A percentile compares a stretch with the other conserved stretches of the same genome.
Evolutionary conservation across 768 basidiomycete species (phyloP).

Genomic region (Austroboletus festivus): DNA sequence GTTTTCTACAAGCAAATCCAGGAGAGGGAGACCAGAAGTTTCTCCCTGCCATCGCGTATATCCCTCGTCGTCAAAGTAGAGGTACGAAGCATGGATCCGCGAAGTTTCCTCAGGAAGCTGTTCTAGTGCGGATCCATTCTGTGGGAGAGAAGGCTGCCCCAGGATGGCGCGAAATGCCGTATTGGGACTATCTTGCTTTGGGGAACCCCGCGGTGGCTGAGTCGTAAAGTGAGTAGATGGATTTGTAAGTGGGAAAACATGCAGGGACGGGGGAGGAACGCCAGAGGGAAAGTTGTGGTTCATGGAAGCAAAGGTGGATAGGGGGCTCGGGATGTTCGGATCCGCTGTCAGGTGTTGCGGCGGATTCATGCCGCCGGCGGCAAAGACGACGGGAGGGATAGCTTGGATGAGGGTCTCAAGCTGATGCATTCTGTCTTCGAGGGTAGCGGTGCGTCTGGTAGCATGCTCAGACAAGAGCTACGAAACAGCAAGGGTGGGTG

Average conservation of each 20-base stretch:
- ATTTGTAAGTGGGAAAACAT: constrained; percentile 75
- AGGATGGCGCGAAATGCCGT: constrained; percentile 41
- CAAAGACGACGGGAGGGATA: constrained; percentile 78
- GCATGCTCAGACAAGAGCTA: constrained; percentile 2
- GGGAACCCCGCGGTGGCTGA: constrained; percentile 39
- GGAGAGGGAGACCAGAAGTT: constrained; percentile 85
- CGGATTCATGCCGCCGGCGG: constrained; percentile 47
- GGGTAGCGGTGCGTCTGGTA: constrained; percentile 69
- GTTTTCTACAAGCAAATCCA: constrained; percentile 78
- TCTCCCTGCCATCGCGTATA: constrained; percentile 91
- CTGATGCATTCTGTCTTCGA: constrained; percentile 88
- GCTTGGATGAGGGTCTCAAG: constrained; percentile 82
- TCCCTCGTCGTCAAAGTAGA: constrained; percentile 86
- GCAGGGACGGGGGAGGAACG: constrained; percentile 75
- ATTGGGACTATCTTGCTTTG: constrained; percentile 46
- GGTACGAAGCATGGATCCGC: constrained; percentile 72
- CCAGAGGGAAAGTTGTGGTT: constrained; percentile 48
- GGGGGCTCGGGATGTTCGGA: constrained; percentile 31
- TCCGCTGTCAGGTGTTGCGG: constrained; percentile 34
- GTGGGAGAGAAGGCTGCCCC: constrained; percentile 31
- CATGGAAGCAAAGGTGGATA: constrained; percentile 39
- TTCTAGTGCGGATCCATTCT: constrained; percentile 31
- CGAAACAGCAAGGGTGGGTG: neutral
- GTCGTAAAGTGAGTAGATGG: constrained; percentile 75
- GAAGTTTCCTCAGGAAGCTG: constrained; percentile 56